Base-by-base conservation (phyloP, 176 grass and related monocot species). In the Canna indica region DNA sequence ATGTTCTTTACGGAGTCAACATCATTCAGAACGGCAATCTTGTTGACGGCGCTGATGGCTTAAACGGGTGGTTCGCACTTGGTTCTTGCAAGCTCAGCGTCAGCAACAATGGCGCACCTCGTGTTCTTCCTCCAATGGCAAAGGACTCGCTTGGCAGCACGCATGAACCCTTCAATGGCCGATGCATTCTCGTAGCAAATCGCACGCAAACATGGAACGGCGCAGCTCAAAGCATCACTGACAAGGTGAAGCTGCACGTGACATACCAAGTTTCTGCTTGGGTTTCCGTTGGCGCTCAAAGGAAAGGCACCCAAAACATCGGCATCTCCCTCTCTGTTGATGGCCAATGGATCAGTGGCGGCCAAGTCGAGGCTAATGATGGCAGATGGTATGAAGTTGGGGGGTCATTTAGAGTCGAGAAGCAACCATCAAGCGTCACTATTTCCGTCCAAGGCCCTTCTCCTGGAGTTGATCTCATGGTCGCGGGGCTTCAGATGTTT, bases 131-230 rank as follows among this genome's bases (percentile, higher is more conserved):
- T 15, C 74, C 74, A 10, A 90, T 91, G 93, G 86, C 86, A 36
- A 79, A 68, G 65, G 71, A 91, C 34, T 91, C 93, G 0, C 86
- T 96, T 4, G 42, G 72, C n/a, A n/a, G n/a, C 11, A 68, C 71
- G 28, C 52, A 47, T 29, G 77, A 83, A 67, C 81, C 83, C 12
- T 70, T 96, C 33, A 96, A 80, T 38, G 93, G 93, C 18, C 79
- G 81, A 48, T 85, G 86, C 81, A 90, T 96, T 71, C 79, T 89
- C 58, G 79, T 74, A 45, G 81, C 88, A 3, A 85, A 77, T 62
- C 88, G 93, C 58, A 87, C 79, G 25, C 86, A 91, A 79, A 75
- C 83, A 16, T 96, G 93, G 93, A 91, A 89, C 85, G 88, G 88
- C 67, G 83, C 81, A 0, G 81, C 88, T 0, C 88, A 92, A 60